Percentiles rank a stretch among this genome's conserved stretches.
These are phyloP conservation scores for Capsicum baccatum DNA, from an alignment of 257 asterid species.

Conservation along the genomic window DNA sequence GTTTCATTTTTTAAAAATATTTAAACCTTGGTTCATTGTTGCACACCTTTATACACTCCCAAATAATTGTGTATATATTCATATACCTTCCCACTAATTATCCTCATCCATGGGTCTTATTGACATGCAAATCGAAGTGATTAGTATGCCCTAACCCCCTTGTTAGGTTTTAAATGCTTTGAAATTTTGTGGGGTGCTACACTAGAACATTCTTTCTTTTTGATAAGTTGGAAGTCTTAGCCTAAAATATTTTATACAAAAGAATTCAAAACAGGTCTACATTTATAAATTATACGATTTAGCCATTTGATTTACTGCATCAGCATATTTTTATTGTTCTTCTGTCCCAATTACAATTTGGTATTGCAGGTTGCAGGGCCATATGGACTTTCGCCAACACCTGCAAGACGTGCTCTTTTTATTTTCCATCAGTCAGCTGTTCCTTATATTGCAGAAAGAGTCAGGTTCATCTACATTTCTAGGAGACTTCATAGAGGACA, in stretches of 20 bases:
- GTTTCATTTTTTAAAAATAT: too few relatives aligned
- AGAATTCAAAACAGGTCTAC: background rate
- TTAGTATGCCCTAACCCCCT: background rate
- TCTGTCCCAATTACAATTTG: slow-evolving; percentile 26
- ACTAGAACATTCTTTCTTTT: slow-evolving; percentile 18
- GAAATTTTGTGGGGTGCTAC: background rate
- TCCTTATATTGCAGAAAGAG: slow-evolving; percentile 93
- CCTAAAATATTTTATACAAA: background rate
- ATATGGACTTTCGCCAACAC: slow-evolving; percentile 91
- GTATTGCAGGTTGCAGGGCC: slow-evolving; percentile 77
- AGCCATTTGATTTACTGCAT: background rate
- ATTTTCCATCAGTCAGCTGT: slow-evolving; percentile 89
- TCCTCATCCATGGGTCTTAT: background rate
- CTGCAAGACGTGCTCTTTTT: slow-evolving; percentile 92
- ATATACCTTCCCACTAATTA: background rate
- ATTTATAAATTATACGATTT: background rate
- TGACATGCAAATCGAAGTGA: background rate
- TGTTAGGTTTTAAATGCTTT: background rate
- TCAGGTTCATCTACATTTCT: slow-evolving; percentile 56
- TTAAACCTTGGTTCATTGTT: background rate
- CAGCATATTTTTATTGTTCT: background rate
- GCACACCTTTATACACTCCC: background rate
- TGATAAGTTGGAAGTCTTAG: slow-evolving; percentile 15
- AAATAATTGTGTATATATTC: background rate
- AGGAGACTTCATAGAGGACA: background rate